These are phyloP conservation scores for Neoboletus magnificus DNA, from an alignment of 768 basidiomycete genomes.

Conservation along the genomic window DNA sequence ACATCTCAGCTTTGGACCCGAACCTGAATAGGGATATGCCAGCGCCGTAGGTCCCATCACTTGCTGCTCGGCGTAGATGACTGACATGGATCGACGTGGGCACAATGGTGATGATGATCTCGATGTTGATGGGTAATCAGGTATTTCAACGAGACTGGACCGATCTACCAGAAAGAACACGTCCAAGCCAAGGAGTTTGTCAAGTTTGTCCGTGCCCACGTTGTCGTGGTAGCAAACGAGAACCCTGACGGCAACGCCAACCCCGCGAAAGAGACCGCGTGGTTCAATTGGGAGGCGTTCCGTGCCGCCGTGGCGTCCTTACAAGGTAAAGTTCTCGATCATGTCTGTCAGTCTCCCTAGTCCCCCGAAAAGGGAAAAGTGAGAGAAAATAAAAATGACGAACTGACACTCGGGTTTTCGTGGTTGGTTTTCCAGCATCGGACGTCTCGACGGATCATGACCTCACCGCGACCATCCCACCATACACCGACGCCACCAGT, in stretches of 20 bases:
- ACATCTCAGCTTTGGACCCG: background rate
- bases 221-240: background rate
- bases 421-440: background rate
- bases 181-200: constrained; percentile 4
- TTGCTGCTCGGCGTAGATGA: background rate
- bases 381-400: background rate
- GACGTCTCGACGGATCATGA: background rate
- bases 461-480: background rate
- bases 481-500: background rate
- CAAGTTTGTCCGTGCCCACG: constrained; percentile 1
- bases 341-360: background rate
- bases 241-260: background rate
- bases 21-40: background rate
- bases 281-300: constrained; percentile 3
- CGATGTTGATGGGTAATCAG: background rate
- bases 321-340: background rate
- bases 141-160: constrained; percentile 8
- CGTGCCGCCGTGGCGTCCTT: background rate
- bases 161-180: constrained; percentile 1
- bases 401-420: background rate
- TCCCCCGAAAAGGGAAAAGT: background rate
- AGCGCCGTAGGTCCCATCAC: background rate
- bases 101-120: background rate
- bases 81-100: background rate
- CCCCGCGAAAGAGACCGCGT: background rate